A percentile compares a stretch with the other conserved stretches of the same genome.
Conservation (phyloP, 106 monocot species). For the Platanthera zijinensis region DNA sequence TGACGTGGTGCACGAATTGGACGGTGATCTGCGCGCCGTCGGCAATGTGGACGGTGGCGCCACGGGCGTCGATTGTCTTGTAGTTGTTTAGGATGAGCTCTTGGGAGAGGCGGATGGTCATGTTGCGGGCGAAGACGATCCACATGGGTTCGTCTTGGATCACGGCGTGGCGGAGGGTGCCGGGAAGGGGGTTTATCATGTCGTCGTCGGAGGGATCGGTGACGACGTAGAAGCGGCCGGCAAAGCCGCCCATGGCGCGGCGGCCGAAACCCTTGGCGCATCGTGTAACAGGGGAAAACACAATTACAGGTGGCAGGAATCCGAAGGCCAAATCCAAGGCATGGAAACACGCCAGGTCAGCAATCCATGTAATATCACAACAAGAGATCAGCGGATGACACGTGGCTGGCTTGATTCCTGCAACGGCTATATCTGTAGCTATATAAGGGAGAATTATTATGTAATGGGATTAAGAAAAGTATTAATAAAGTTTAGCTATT, state of each 20-base stretch:
- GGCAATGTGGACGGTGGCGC: constrained; percentile 36
- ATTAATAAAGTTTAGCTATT: too few relatives aligned
- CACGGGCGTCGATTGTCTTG: constrained; percentile 26
- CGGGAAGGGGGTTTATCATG: constrained; percentile 30
- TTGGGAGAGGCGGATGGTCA: constrained; percentile 42
- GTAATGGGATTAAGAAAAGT: too few relatives aligned
- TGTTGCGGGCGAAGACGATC: constrained; percentile 38
- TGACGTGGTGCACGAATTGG: constrained; percentile 52
- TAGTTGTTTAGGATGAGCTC: constrained; percentile 45
- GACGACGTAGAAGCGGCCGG: constrained; percentile 32
- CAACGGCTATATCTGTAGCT: too few relatives aligned
- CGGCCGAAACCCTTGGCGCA: constrained; percentile 44
- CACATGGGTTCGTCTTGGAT: constrained; percentile 31
- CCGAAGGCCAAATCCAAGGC: too few relatives aligned
- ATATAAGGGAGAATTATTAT: too few relatives aligned
- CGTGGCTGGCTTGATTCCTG: too few relatives aligned
- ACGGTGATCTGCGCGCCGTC: constrained; percentile 55
- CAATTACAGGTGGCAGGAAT: too few relatives aligned
- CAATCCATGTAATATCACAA: too few relatives aligned
- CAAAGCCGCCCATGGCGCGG: constrained; percentile 34
- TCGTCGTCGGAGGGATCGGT: constrained; percentile 35
- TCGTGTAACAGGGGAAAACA: too few relatives aligned
- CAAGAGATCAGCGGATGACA: too few relatives aligned
- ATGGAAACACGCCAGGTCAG: too few relatives aligned
- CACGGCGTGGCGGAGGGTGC: constrained; percentile 45